Conservation (phyloP, 768 basidiomycete species). For the Coprinopsis marcescibilis region DNA sequence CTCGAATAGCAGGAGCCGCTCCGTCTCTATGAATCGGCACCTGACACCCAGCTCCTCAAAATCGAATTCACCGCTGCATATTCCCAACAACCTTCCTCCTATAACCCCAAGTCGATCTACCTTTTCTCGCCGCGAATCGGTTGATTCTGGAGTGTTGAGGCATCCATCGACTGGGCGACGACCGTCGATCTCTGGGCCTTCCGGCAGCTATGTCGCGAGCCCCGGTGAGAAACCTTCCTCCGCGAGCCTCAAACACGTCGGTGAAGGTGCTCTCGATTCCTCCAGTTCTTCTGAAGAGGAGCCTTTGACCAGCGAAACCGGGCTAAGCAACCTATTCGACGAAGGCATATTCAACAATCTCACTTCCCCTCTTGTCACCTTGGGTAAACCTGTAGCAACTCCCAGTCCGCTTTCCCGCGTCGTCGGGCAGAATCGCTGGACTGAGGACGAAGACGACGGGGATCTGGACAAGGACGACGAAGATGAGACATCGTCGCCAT, state of each 20-base stretch:
- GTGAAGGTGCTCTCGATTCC: constrained; percentile 74
- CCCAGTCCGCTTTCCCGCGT: constrained; percentile 67
- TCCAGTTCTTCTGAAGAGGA: constrained; percentile 57
- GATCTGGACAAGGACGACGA: constrained; percentile 48
- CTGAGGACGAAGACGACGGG: constrained; percentile 36
- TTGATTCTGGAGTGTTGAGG: constrained; percentile 26
- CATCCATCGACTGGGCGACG: constrained; percentile 37
- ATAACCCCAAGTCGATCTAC: constrained; percentile 35
- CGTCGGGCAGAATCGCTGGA: constrained; percentile 49
- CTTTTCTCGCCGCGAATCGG: constrained; percentile 31
- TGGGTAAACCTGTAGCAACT: constrained; percentile 29
- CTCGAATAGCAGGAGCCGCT: constrained; percentile 18
- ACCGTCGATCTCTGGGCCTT: constrained; percentile 33
- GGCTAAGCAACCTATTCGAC: constrained; percentile 27
- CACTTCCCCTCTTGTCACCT: constrained; percentile 29
- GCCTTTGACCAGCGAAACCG: constrained; percentile 22
- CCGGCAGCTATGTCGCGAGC: constrained; percentile 33
- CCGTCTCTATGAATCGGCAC: constrained; percentile 37
- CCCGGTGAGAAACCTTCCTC: constrained; percentile 32
- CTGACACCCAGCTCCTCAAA: constrained; percentile 55
- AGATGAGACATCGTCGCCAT: constrained; percentile 39
- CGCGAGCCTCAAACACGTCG: constrained; percentile 54
- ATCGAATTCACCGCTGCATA: constrained; percentile 50
- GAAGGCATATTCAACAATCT: constrained; percentile 22
- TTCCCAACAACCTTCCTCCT: constrained; percentile 37